Base-by-base conservation (phyloP, 192 early-diverging fungal genomes). In the Jimgerdemannia flammicorona region DNA sequence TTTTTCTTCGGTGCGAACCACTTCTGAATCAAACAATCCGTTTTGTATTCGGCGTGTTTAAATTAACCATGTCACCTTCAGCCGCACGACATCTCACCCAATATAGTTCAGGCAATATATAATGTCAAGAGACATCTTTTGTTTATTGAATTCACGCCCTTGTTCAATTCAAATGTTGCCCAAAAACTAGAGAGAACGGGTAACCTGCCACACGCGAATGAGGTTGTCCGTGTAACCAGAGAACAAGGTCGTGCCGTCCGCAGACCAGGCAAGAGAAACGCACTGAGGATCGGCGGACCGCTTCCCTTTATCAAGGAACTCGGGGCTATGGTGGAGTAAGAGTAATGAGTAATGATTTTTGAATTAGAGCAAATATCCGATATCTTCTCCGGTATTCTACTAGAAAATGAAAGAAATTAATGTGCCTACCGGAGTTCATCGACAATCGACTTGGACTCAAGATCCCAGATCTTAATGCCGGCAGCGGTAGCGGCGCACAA, bases 391-490 rank as follows among this genome's bases (percentile, higher is more conserved):
- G 49, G 14, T 10, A 59, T 6, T 59, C 14, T 0, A 6, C 49
- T 10, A 59, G 14, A 59, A 54, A 59, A 59, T 59, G 14, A 59
- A 6, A 59, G 49, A 2, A 59, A 59, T 6, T 59, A 59, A 59
- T 10, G 49, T 10, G 14, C 49, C 2, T 10, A 59, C 49, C 86
- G 86, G 75, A 94, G 90, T 87, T 98, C 97, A 88, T 95, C 95
- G 70, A 99, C 97, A 79, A 96, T 86, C 68, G 90, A 90, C 95
- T 99, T 99, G 90, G 91, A 93, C 90, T 99, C 96, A 76, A 99
- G 87, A 86, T 99, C 98, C 97, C 97, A 99, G 91, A 99, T 96
- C 94, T 96, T 98, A 93, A 99, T 98, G 86, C 91, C 90, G 75
- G 88, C 88, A 77, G 87, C 87, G 78, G 97, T 98, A 84, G 98